Conservation (phyloP, 2,329 filamentous ascomycete genomes). For the Xylariales sp. region DNA sequence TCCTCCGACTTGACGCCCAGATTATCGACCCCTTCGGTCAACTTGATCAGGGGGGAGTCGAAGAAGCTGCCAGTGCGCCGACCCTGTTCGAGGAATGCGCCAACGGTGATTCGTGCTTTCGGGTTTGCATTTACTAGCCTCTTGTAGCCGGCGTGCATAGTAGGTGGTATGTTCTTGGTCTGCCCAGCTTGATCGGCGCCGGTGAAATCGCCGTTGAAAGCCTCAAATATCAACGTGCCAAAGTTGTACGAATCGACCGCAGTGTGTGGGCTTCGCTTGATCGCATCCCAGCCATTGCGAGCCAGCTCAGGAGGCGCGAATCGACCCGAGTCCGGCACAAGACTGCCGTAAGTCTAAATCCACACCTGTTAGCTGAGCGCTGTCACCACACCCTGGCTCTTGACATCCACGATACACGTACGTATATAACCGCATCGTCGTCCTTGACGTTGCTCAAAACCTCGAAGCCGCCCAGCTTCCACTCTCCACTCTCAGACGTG, state of each 20-base stretch:
- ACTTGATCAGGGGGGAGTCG: slow-evolving; percentile 83
- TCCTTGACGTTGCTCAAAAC: slow-evolving; percentile 93
- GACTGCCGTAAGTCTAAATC: slow-evolving; percentile 71
- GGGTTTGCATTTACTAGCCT: slow-evolving; percentile 84
- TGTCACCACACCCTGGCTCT: too few relatives aligned
- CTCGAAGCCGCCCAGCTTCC: slow-evolving; percentile 94
- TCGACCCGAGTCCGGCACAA: slow-evolving; percentile 77
- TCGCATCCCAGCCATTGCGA: slow-evolving; percentile 83
- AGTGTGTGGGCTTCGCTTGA: slow-evolving; percentile 76
- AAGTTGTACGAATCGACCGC: slow-evolving; percentile 87
- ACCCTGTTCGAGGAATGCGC: slow-evolving; percentile 87
- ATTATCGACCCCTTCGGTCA: slow-evolving; percentile 90
- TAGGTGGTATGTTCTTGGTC: slow-evolving; percentile 79
- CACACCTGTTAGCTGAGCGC: too few relatives aligned
- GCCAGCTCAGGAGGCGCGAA: slow-evolving; percentile 86
- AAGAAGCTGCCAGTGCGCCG: slow-evolving; percentile 81
- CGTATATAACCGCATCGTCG: slow-evolving; percentile 87
- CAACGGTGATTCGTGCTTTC: slow-evolving; percentile 79
- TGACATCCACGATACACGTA: too few relatives aligned
- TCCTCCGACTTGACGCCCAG: slow-evolving; percentile 80
- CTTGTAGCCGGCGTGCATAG: slow-evolving; percentile 89
- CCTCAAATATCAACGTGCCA: slow-evolving; percentile 80
- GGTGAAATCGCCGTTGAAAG: slow-evolving; percentile 81
- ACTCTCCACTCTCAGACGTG: slow-evolving; percentile 93
- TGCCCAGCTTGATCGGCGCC: slow-evolving; percentile 77